Base-by-base conservation (phyloP, 2,329 filamentous ascomycete species). In the Pseudogymnoascus sp. region DNA sequence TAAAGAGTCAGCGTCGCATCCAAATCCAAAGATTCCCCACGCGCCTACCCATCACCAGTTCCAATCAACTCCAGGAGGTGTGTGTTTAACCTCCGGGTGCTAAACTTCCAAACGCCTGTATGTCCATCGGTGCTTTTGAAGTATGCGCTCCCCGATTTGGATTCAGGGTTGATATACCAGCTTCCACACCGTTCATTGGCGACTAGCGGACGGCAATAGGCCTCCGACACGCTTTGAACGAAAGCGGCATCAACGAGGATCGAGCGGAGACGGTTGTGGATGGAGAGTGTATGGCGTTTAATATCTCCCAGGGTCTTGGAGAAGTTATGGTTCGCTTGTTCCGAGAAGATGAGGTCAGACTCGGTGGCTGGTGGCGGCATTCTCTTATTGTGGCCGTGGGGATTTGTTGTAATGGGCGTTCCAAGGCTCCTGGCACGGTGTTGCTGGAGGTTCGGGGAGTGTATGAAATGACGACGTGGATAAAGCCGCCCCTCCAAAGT, bases 101-200 rank as follows among this genome's bases (percentile, higher is more conserved):
- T 96, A 71, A 97, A 96, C 64, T 86, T 83, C 94, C 94, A 99
- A 70, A 95, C 86, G 7, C 90, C 87, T 59, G 86, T 85, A 73
- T 99, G 94, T 1, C 94, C 94, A 75, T 99, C 94, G 1, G 94
- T 99, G 74, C 90, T 96, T 79, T 99, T 99, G 76, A 97, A 99
- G 75, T 97, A 99, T 32, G 88, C 90, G 65, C 89, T 91, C 32
- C 83, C 89, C 1, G 71, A 75, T 74, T 93, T 94, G 25, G 70
- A 69, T 6, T 73, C 73, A 0, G 87, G 87, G 34, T 78, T 75
- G 25, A 97, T 88, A 72, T 97, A 97, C 94, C 94, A 99, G 74
- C 90, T 93, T 0, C 94, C 94, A 72, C 94, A 97, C 63, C 94
- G 83, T 77, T 97, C 92, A 71, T 99, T 99, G 30, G 93, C 91